phyloP scores from a whole-genome alignment of 1,284 basidiomycete species.

The Cystobasidiaceae sp. region DNA sequence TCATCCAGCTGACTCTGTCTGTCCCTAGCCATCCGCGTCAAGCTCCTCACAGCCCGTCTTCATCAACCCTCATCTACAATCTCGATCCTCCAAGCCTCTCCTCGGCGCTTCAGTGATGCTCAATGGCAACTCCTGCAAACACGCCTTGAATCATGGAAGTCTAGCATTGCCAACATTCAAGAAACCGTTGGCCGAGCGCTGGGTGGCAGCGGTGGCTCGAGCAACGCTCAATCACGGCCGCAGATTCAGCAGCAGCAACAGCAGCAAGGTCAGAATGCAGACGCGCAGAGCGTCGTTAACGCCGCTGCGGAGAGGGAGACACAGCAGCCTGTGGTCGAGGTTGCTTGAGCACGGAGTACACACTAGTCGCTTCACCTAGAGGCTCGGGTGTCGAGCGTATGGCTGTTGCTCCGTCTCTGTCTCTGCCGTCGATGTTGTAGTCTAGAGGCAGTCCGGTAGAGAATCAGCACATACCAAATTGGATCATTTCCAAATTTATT shows the following conservation, averaged over 20 bases:
- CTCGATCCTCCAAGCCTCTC: constrained; percentile 68
- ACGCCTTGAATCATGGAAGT: constrained; percentile 73
- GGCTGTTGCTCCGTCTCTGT: too few species aligned
- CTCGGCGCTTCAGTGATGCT: constrained; percentile 67
- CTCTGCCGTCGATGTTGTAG: too few species aligned
- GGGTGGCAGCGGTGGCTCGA: neutral
- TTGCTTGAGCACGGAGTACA: neutral
- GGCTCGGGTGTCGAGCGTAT: too few species aligned
- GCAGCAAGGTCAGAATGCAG: neutral
- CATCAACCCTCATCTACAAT: constrained; percentile 74
- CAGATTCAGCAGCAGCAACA: constrained; percentile 8
- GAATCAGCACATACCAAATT: too few species aligned
- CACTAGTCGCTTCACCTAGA: neutral
- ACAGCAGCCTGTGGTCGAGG: constrained; percentile 25
- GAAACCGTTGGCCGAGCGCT: constrained; percentile 55
- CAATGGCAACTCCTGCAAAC: constrained; percentile 81
- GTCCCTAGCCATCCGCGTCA: constrained; percentile 78
- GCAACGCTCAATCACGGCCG: neutral
- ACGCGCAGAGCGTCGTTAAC: constrained; percentile 11
- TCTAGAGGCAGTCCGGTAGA: too few species aligned
- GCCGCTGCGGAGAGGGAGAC: constrained; percentile 5
- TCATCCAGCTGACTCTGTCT: too few species aligned
- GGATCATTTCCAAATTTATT: too few species aligned
- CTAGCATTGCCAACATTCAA: constrained; percentile 60
- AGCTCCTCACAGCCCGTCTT: constrained; percentile 75